Evolutionary conservation across 192 early-diverging fungal genomes (phyloP), one percentile per base, ranked within the genome.

Genomic region (Entomortierella beljakovae): DNA sequence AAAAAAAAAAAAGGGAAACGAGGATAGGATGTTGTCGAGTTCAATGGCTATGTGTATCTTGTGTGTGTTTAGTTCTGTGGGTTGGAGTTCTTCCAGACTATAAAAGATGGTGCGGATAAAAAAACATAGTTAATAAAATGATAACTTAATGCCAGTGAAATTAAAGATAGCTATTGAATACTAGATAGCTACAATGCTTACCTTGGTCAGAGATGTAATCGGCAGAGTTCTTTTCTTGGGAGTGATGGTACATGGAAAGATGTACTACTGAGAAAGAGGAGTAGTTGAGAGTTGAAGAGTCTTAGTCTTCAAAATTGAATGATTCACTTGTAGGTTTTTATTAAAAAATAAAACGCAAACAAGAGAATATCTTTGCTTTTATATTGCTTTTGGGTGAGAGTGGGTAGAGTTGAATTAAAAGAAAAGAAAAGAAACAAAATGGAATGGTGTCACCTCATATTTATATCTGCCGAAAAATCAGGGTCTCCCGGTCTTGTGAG

Each of bases 131-230:
- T 25, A 59, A 37, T 3, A 9, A 13, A 40, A 40, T 40, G 37
- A 40, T 9, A 40, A 40, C 13, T 13, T 9, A 40, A 40, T 40
- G 37, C 37, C 13, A 9, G 37, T n/a, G n/a, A n/a, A n/a, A n/a
- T n/a, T n/a, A n/a, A n/a, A n/a, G n/a, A n/a, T 20, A 31, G 33
- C n/a, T 10, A 32, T 43, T 43, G 18, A 18, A 13, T 13, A 43
- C 10, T 43, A 13, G 42, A 18, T 43, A 43, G 42, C 42, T 13
- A 10, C n/a, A 18, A 38, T 16, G 34, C 68, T 66, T 83, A 92
- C 90, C 82, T 84, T 95, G 94, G 83, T 97, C 94, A 84, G 91
- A 88, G 83, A 95, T 91, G 86, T 97, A 97, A 88, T 97, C 94
- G 80, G 92, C 87, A 72, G 91, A 92, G 84, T 91, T 90, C 82